phyloP scores from a whole-genome alignment of 306 rosid genomes.

The Mucuna pruriens region DNA sequence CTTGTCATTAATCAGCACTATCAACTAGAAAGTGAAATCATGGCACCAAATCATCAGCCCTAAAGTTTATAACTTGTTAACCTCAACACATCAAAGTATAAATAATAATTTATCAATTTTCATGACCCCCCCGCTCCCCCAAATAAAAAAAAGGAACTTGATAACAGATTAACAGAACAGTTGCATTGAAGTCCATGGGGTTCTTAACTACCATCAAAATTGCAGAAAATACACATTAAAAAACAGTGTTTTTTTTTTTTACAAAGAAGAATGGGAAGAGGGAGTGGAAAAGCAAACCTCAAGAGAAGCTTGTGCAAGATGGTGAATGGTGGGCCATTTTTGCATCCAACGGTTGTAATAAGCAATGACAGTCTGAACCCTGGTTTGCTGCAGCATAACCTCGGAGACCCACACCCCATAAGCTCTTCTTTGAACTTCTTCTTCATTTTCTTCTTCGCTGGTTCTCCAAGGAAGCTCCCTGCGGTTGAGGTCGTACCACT shows the following conservation, averaged over 20 bases:
- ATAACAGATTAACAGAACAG: neutral
- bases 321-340: conserved; percentile 83
- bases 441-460: conserved; percentile 25
- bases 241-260: too few relatives aligned
- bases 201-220: neutral
- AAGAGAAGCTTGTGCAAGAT: conserved; percentile 77
- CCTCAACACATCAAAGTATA: conserved; percentile 5
- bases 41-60: neutral
- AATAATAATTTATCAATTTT: conserved; percentile 13
- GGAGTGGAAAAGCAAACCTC: conserved; percentile 50
- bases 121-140: neutral
- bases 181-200: neutral
- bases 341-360: conserved; percentile 83
- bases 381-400: conserved; percentile 88
- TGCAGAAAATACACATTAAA: neutral
- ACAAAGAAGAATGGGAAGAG: neutral
- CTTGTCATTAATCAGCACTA: neutral
- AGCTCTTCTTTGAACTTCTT: conserved; percentile 54
- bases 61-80: conserved; percentile 1
- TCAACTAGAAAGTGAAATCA: neutral
- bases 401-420: conserved; percentile 95
- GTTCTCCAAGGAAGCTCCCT: conserved; percentile 92
- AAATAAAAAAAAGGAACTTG: neutral
- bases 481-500: conserved; percentile 73
- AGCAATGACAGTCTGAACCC: conserved; percentile 82